Conservation (phyloP, 768 basidiomycete species). For the Rhodocollybia butyracea region DNA sequence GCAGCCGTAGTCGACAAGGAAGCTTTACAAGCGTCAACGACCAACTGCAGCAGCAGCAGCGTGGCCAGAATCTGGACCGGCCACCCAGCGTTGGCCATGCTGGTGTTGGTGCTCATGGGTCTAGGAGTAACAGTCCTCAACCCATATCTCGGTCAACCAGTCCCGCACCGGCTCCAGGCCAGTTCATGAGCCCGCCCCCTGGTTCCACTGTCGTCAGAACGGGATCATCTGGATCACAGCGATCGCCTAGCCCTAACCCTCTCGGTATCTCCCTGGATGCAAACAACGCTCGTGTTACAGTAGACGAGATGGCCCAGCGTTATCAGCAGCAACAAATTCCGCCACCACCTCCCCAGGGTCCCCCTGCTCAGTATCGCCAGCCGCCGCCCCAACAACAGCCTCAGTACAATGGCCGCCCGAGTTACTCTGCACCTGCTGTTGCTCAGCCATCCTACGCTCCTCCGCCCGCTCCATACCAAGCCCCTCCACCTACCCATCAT, state of each 20-base stretch:
- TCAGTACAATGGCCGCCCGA: slow-evolving; percentile 32
- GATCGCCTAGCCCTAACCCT: slow-evolving; percentile 73
- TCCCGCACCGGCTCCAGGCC: slow-evolving; percentile 14
- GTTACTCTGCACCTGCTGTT: slow-evolving; percentile 3
- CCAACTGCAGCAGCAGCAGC: slow-evolving; percentile 24
- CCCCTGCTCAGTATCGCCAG: slow-evolving; percentile 35
- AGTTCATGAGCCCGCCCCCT: slow-evolving; percentile 13
- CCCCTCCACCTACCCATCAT: slow-evolving; percentile 10
- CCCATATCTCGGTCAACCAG: slow-evolving; percentile 36
- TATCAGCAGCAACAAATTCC: slow-evolving; percentile 38
- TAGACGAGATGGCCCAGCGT: slow-evolving; percentile 72
- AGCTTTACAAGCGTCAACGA: slow-evolving; percentile 30
- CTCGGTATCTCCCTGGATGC: slow-evolving; percentile 83
- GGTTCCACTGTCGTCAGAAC: slow-evolving; percentile 13
- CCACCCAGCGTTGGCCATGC: slow-evolving; percentile 63
- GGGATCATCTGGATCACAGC: slow-evolving; percentile 30
- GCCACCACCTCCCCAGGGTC: slow-evolving; percentile 8
- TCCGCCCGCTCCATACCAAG: slow-evolving; percentile 16
- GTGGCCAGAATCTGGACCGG: slow-evolving; percentile 41
- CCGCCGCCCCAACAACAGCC: slow-evolving; percentile 32
- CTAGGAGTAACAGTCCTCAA: slow-evolving; percentile 59
- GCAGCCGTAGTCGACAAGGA: slow-evolving; percentile 39
- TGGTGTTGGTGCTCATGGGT: slow-evolving; percentile 78
- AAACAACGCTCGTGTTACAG: slow-evolving; percentile 66
- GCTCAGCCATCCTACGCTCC: slow-evolving; percentile 13